Base-by-base conservation (phyloP, 805 yeast species). In the Debaryomyces prosopidis region DNA sequence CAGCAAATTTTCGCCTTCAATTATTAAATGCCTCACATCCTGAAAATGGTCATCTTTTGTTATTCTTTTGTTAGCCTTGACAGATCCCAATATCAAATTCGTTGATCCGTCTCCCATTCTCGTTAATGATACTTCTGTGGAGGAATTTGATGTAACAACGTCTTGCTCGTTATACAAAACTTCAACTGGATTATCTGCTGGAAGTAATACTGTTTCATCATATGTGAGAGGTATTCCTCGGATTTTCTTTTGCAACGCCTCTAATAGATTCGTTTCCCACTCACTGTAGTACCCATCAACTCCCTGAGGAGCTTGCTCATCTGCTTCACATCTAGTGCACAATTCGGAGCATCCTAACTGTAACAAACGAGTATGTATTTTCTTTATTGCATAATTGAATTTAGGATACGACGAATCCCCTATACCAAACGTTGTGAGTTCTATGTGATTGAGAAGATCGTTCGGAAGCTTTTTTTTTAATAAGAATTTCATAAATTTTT, bases 351-450 rank as follows among this genome's bases (percentile, higher is more conserved):
- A 96, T 1, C 99, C 98, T 12, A 94, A 70, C 64, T 92, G 97
- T 20, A 74, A 55, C 27, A 92, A 58, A 46, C 99, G 73, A 17
- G 82, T 77, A 61, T 92, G 96, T 14, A 94, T 65, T 58, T 92
- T 91, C 49, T 84, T 79, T 31, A 86, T 80, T n/a, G 96, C 97
- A 74, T 83, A 84, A 65, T 94, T 92, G 67, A 81, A 94, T 51
- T 85, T 80, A 4, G 95, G 88, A 61, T 94, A 94, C 1, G 96
- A 85, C 0, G 96, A 85, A 63, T 94, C 98, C 19, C 99, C 99
- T 1, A 94, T 67, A 0, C 99, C 99, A 58, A 94, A 86, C 1
- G 89, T 77, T 2, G 92, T 79, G 52, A 90, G 73, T 14, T 69
- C 63, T 9, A 88, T 54, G 58, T 84, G 87, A 50, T 75, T 75